phyloP scores from a whole-genome alignment of 2,329 filamentous ascomycete species.

The Trichocomaceae sp. region DNA sequence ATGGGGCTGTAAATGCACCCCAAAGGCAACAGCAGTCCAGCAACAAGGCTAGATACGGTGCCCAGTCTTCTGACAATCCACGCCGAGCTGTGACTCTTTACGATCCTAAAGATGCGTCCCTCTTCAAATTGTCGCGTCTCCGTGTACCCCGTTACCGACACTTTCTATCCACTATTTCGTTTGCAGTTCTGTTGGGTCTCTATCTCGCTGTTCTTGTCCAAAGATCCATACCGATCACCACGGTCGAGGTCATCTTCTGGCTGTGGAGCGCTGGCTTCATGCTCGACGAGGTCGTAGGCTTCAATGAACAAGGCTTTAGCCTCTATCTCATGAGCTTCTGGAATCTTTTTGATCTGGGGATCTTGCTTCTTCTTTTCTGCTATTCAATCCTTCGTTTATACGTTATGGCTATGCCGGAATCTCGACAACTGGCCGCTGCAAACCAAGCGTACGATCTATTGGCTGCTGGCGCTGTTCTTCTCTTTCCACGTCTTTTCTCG shows the following conservation, averaged over 20 bases:
- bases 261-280: slow-evolving; percentile 97
- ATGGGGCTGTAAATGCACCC: slow-evolving; percentile 21
- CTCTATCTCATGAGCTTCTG: slow-evolving; percentile 97
- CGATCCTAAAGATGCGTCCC: slow-evolving; percentile 79
- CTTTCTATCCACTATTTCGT: slow-evolving; percentile 79
- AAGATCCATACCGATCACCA: slow-evolving; percentile 72
- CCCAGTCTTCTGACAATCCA: slow-evolving; percentile 14
- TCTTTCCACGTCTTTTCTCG: slow-evolving; percentile 87
- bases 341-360: slow-evolving; percentile 92
- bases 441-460: slow-evolving; percentile 90
- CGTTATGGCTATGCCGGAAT: slow-evolving; percentile 73
- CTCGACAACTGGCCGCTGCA: slow-evolving; percentile 61
- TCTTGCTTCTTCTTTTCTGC: slow-evolving; percentile 73
- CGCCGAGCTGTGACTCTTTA: slow-evolving; percentile 79
- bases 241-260: slow-evolving; percentile 86
- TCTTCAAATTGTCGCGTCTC: slow-evolving; percentile 84
- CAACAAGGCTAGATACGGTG: not conserved
- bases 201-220: slow-evolving; percentile 76
- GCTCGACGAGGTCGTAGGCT: slow-evolving; percentile 91
- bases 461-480: slow-evolving; percentile 78
- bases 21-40: not conserved
- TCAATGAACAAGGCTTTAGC: slow-evolving; percentile 93
- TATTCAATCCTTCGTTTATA: slow-evolving; percentile 89
- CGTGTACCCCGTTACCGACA: slow-evolving; percentile 88
- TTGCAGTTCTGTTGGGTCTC: slow-evolving; percentile 74